phyloP scores from a whole-genome alignment of 345 rosid genomes.

The Arabidopsis suecica region DNA sequence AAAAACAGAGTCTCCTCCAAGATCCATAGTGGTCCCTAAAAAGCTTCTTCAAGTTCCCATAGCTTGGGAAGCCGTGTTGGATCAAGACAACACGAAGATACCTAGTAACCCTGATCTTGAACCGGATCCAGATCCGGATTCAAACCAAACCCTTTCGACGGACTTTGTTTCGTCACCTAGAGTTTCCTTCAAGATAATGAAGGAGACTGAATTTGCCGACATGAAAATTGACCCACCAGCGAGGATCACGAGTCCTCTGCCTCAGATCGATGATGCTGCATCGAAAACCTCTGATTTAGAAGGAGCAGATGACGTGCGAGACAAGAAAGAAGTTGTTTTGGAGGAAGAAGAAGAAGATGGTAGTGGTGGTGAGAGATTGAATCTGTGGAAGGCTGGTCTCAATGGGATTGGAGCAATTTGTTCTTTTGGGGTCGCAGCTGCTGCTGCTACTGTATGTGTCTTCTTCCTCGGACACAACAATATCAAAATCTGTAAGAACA shows the following conservation, averaged over 20 bases:
- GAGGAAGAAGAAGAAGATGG: conserved; percentile 36
- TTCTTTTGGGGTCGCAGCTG: conserved; percentile 94
- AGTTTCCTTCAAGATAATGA: conserved; percentile 83
- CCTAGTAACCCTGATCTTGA: conserved; percentile 15
- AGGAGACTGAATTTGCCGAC: conserved; percentile 93
- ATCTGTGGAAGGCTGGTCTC: conserved; percentile 81
- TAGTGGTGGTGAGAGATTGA: conserved; percentile 48
- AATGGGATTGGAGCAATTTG: conserved; percentile 91
- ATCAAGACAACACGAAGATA: conserved; percentile 36
- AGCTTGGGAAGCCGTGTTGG: conserved; percentile 56
- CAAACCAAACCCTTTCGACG: conserved; percentile 46
- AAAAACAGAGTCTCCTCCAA: conserved; percentile 41
- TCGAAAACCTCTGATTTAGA: conserved; percentile 1
- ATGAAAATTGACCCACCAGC: conserved; percentile 79
- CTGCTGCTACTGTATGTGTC: conserved; percentile 81
- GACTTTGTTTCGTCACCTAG: conserved; percentile 76
- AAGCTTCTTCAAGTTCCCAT: conserved; percentile 64
- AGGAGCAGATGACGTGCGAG: conserved; percentile 14
- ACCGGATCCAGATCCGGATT: conserved; percentile 39
- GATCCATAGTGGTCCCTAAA: conserved; percentile 34
- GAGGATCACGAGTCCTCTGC: conserved; percentile 28
- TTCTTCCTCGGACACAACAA: conserved; percentile 68
- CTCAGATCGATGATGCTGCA: conserved; percentile 17
- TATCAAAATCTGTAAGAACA: conserved; percentile 47
- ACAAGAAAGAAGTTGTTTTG: conserved; percentile 2